phyloP scores from a whole-genome alignment of 2,329 filamentous ascomycete species.

The Cytospora paraplurivora region DNA sequence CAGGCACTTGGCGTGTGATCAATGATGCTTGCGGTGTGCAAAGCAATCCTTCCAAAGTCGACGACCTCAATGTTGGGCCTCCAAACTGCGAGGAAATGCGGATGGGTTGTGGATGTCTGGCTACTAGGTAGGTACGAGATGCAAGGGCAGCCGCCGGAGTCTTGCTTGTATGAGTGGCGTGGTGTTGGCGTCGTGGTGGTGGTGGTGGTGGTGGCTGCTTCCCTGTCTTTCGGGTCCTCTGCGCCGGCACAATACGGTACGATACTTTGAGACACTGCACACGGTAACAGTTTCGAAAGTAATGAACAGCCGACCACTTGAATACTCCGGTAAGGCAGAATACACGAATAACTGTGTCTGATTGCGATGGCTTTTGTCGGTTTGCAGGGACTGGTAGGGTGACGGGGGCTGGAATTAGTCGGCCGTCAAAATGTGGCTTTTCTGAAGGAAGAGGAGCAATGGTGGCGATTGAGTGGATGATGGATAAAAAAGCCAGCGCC shows the following conservation, averaged over 20 bases:
- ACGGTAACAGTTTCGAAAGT: constrained; percentile 19
- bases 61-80: neutral
- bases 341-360: constrained; percentile 19
- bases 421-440: constrained; percentile 16
- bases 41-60: constrained; percentile 8
- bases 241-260: constrained; percentile 3
- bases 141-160: constrained; percentile 7
- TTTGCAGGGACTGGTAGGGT: constrained; percentile 25
- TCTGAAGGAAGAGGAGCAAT: constrained; percentile 18
- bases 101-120: neutral
- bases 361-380: constrained; percentile 16
- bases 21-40: constrained; percentile 1
- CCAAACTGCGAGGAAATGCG: constrained; percentile 4
- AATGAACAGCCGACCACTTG: constrained; percentile 8
- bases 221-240: neutral
- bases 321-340: constrained; percentile 11
- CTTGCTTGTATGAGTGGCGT: constrained; percentile 15
- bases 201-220: constrained; percentile 11
- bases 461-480: constrained; percentile 34
- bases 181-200: constrained; percentile 3
- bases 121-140: constrained; percentile 22
- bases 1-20: constrained; percentile 27
- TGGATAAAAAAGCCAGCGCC: constrained; percentile 35
- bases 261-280: too few species aligned
- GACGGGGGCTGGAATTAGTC: constrained; percentile 8